Conservation (phyloP, 768 basidiomycete species). For the Xerocomus brunneocitrinus region DNA sequence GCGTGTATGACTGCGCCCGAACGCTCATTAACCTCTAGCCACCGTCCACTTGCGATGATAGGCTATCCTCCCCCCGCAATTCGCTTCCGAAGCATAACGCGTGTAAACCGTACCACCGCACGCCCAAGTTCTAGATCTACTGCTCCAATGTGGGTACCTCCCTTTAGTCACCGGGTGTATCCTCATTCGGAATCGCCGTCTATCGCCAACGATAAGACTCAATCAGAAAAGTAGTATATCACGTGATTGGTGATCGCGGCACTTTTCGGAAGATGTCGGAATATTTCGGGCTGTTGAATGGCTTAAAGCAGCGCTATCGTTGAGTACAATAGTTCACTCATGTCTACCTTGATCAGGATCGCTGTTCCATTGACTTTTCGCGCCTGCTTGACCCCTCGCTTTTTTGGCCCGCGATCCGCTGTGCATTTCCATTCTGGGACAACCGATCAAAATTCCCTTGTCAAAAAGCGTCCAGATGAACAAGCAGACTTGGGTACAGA, state of each 20-base stretch:
- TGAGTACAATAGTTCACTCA: conserved; percentile 1
- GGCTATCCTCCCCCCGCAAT: conserved; percentile 1
- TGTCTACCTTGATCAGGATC: conserved; percentile 15
- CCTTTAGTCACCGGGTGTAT: not conserved
- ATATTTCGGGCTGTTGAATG: conserved; percentile 14
- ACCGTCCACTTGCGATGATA: conserved; percentile 4
- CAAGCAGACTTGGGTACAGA: conserved; percentile 29
- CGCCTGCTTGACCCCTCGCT: not conserved
- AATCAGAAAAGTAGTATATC: not conserved
- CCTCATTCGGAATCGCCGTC: too few species aligned
- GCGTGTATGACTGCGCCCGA: conserved; percentile 32
- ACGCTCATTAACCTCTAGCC: conserved; percentile 7
- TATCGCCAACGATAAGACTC: too few species aligned
- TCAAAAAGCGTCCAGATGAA: conserved; percentile 21
- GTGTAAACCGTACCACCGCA: conserved; percentile 6
- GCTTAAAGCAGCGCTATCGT: conserved; percentile 18
- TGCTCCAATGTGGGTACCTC: not conserved
- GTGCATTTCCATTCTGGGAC: conserved; percentile 24
- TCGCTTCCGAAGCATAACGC: conserved; percentile 8
- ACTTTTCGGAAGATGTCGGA: conserved; percentile 25
- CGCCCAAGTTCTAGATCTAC: conserved; percentile 7
- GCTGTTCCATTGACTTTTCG: conserved; percentile 7
- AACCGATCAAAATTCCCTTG: conserved; percentile 20
- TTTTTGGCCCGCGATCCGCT: not conserved
- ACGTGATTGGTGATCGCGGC: conserved; percentile 7